These are phyloP conservation scores for Bimuria novae-zelandiae DNA, from an alignment of 2,329 filamentous ascomycete genomes.

Conservation along the genomic window DNA sequence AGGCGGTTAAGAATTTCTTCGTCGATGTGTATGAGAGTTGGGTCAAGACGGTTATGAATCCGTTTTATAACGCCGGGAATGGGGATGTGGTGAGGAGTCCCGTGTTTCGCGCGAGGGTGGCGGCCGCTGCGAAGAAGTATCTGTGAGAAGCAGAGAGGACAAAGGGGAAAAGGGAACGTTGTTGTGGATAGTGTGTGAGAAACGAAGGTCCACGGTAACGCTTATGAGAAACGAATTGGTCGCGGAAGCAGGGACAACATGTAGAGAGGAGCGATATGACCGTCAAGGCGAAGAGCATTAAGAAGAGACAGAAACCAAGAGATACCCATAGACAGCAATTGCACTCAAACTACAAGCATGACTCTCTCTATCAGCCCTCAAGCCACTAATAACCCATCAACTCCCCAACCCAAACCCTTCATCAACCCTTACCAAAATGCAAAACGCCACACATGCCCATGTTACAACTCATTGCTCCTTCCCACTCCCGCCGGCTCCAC, in stretches of 20 bases:
- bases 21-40: conserved; percentile 94
- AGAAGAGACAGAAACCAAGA: not conserved
- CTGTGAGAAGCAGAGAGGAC: conserved; percentile 56
- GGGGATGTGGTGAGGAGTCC: conserved; percentile 84
- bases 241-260: too few relatives aligned
- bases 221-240: too few relatives aligned
- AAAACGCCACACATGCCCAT: not conserved
- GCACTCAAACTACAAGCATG: too few relatives aligned
- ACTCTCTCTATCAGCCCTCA: too few relatives aligned
- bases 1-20: conserved; percentile 95
- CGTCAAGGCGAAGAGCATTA: not conserved
- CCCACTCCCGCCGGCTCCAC: not conserved
- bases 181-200: not conserved
- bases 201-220: too few relatives aligned
- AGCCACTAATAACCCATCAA: too few relatives aligned
- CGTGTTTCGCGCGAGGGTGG: conserved; percentile 80
- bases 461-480: not conserved
- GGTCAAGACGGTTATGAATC: conserved; percentile 96
- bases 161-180: not conserved
- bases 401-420: too few relatives aligned
- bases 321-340: not conserved
- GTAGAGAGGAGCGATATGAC: not conserved
- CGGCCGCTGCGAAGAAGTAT: conserved; percentile 90
- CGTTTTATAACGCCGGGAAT: conserved; percentile 87
- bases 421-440: too few relatives aligned